Conservation (phyloP, 345 rosid species). For the Crucihimalaya himalaica region DNA sequence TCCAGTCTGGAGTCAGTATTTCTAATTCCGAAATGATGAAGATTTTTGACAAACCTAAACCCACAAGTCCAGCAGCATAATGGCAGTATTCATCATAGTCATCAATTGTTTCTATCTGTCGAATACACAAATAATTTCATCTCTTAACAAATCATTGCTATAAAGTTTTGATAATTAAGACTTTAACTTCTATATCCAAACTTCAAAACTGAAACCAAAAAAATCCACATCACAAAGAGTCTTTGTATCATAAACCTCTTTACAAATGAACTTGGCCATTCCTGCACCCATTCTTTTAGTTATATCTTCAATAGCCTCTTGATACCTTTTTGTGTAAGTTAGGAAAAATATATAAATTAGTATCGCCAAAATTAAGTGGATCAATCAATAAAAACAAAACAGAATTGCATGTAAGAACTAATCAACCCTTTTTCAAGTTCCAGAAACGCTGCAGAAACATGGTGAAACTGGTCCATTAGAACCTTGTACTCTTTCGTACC, state of each 20-base stretch:
- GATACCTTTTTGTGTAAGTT: conserved; percentile 51
- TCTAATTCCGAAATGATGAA: conserved; percentile 72
- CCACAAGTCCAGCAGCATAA: conserved; percentile 91
- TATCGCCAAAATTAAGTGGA: neutral
- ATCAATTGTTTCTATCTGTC: conserved; percentile 79
- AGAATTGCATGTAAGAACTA: conserved; percentile 3
- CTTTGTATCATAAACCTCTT: conserved; percentile 60
- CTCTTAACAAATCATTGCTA: neutral
- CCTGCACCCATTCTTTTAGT: conserved; percentile 88
- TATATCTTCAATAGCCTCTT: conserved; percentile 72
- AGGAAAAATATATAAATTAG: neutral
- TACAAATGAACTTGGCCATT: conserved; percentile 85
- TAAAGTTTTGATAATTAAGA: neutral
- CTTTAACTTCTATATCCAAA: neutral
- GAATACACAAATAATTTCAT: neutral
- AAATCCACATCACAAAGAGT: neutral
- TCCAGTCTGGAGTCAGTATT: conserved; percentile 58
- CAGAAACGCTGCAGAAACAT: conserved; percentile 72
- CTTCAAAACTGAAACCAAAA: neutral
- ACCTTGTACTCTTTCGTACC: conserved; percentile 74
- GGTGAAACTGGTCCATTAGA: conserved; percentile 86
- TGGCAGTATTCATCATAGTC: conserved; percentile 96
- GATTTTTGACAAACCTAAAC: conserved; percentile 86
- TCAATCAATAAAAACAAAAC: neutral
- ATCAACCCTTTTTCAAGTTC: conserved; percentile 66